Evolutionary conservation across 2,329 filamentous ascomycete species (phyloP).

Genomic region (Periconia sp.): DNA sequence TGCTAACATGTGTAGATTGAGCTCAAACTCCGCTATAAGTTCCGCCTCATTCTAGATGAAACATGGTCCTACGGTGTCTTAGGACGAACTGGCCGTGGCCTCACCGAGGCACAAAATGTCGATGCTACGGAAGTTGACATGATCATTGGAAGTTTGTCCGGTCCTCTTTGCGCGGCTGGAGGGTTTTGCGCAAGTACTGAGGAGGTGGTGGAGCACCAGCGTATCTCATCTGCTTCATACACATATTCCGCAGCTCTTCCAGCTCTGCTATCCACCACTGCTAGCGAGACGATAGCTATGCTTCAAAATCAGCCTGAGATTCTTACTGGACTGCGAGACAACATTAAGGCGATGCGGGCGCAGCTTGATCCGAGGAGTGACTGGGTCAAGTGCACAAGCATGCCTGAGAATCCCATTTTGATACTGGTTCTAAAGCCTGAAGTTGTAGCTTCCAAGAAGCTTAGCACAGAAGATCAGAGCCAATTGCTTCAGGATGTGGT

Average conservation of each 20-base stretch:
- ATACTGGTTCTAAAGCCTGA: conserved; percentile 84
- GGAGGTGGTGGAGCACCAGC: conserved; percentile 95
- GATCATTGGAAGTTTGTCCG: conserved; percentile 92
- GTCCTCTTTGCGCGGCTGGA: conserved; percentile 87
- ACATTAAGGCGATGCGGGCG: conserved; percentile 81
- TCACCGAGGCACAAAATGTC: conserved; percentile 96
- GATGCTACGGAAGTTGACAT: conserved; percentile 94
- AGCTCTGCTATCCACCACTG: conserved; percentile 92
- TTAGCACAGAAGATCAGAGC: conserved; percentile 80
- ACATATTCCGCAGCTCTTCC: conserved; percentile 95
- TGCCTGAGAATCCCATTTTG: conserved; percentile 84
- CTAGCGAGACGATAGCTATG: conserved; percentile 85
- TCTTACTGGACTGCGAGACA: conserved; percentile 78
- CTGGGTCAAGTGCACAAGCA: conserved; percentile 84
- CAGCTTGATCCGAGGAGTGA: conserved; percentile 93
- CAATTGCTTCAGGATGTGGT: conserved; percentile 85
- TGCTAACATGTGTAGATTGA: conserved; percentile 66
- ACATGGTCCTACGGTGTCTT: conserved; percentile 97
- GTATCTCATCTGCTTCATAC: conserved; percentile 89
- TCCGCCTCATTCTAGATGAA: conserved; percentile 95
- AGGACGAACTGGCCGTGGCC: conserved; percentile 85
- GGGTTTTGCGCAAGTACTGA: conserved; percentile 93
- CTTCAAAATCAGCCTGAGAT: conserved; percentile 88
- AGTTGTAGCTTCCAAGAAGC: conserved; percentile 71
- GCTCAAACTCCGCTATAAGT: conserved; percentile 95